Conservation (phyloP, 2,329 filamentous ascomycete genomes). For the Paecilomyces sp. region DNA sequence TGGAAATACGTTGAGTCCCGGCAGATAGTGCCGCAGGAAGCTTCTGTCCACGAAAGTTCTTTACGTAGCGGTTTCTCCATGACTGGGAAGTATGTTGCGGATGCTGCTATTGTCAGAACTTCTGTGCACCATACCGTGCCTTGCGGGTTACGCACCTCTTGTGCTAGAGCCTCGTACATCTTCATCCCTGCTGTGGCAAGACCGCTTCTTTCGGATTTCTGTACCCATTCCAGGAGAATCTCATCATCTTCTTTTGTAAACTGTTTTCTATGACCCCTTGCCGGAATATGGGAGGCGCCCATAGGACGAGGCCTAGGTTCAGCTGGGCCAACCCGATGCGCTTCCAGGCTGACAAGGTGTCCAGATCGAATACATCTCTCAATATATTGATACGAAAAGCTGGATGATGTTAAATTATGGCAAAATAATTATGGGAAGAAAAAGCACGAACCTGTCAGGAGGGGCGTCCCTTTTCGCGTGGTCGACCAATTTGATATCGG, state of each 20-base stretch:
- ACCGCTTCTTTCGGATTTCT: constrained; percentile 23
- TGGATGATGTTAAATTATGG: constrained; percentile 9
- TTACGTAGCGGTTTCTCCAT: constrained; percentile 42
- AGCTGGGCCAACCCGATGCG: constrained; percentile 41
- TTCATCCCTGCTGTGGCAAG: constrained; percentile 32
- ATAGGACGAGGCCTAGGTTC: constrained; percentile 37
- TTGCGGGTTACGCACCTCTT: constrained; percentile 20
- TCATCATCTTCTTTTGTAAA: constrained; percentile 41
- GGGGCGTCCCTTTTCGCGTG: constrained; percentile 46
- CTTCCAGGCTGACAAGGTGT: constrained; percentile 40
- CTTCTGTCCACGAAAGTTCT: constrained; percentile 26
- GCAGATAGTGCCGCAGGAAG: constrained; percentile 23
- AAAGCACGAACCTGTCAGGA: constrained; percentile 37
- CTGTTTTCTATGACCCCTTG: constrained; percentile 21
- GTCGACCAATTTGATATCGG: constrained; percentile 54
- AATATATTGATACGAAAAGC: constrained; percentile 53
- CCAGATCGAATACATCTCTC: constrained; percentile 47
- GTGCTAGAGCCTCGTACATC: constrained; percentile 39
- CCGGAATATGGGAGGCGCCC: constrained; percentile 32
- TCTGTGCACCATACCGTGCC: background rate
- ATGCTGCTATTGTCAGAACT: constrained; percentile 19
- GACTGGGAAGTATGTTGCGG: constrained; percentile 43
- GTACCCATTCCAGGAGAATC: constrained; percentile 37
- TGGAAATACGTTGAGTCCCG: constrained; percentile 5
- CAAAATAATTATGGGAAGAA: background rate